Conservation (phyloP, 805 yeast species). For the Candida endomychidarum region DNA sequence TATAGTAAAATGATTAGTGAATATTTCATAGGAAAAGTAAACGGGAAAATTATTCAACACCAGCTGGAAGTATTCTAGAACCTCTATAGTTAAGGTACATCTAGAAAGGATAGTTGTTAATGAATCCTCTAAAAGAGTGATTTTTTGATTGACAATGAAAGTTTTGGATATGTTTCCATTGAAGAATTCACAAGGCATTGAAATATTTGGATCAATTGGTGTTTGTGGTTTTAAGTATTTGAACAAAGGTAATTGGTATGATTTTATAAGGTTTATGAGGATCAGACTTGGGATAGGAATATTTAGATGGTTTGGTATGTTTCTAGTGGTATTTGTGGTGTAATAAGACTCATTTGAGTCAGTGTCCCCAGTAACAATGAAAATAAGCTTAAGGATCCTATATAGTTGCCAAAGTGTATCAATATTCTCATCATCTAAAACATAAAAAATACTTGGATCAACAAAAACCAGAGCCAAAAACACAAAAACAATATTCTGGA, state of each 20-base stretch:
- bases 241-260: conserved; percentile 13
- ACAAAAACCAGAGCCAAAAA: conserved; percentile 10
- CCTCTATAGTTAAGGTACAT: conserved; percentile 7
- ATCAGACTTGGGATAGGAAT: neutral
- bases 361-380: neutral
- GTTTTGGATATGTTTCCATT: conserved; percentile 9
- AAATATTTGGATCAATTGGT: neutral
- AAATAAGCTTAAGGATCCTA: conserved; percentile 6
- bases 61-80: conserved; percentile 10
- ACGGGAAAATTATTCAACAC: conserved; percentile 8
- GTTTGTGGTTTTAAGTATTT: conserved; percentile 11
- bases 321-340: no score
- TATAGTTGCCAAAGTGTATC: conserved; percentile 14
- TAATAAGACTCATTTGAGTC: no score
- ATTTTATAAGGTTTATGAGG: neutral
- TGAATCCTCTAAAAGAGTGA: conserved; percentile 6
- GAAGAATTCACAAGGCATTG: conserved; percentile 13
- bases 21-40: conserved; percentile 13
- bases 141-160: conserved; percentile 9
- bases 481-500: neutral
- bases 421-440: conserved; percentile 8
- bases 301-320: no score
- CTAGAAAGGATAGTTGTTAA: conserved; percentile 2
- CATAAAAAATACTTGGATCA: conserved; percentile 8
- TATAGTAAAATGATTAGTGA: conserved; percentile 7